Evolutionary conservation across 306 rosid species (phyloP), one percentile per base, ranked within the genome.

Genomic region (Luffa aegyptiaca): DNA sequence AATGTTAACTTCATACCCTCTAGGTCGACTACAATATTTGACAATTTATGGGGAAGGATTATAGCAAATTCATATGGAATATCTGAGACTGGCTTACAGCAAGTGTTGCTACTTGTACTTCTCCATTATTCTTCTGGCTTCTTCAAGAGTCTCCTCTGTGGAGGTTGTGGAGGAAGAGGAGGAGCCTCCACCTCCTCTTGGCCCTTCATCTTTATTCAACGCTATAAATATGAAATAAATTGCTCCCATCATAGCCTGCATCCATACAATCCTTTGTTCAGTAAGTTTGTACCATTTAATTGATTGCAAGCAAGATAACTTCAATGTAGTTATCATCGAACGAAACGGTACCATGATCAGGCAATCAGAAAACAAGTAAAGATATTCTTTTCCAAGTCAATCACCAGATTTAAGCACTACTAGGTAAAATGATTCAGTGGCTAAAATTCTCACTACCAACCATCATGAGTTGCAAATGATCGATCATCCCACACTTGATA

Each of bases 121-220:
- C 10, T 95, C 97, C 98, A 95, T 95, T 82, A 95, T 95, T 87
- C 84, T 92, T 79, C 85, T 82, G 44, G 98, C 98, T 83, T 92
- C 97, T 86, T 95, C 97, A n/a, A 88, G 86, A 45, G 92, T 88
- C 72, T 95, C 97, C 2, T 89, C 97, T 52, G 87, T 81, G 8
- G 92, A 46, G 76, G 57, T 37, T 64, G 62, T 16, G 76, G 72
- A 76, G 35, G 86, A 42, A 65, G 79, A 53, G 49, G 85, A 17
- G 46, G 82, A 59, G 64, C 84, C 78, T 64, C 65, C 82, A 46
- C 65, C 82, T 33, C 63, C 84, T 5, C 78, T 84, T 59, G 92
- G 87, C 13, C 96, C 92, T 82, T 86, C 89, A 84, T 90, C 97
- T 82, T 89, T 95, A 83, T 95, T 92, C 66, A 95, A 81, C 62